Conservation (phyloP, 2,329 filamentous ascomycete genomes). For the Colletotrichum ledebouriae region DNA sequence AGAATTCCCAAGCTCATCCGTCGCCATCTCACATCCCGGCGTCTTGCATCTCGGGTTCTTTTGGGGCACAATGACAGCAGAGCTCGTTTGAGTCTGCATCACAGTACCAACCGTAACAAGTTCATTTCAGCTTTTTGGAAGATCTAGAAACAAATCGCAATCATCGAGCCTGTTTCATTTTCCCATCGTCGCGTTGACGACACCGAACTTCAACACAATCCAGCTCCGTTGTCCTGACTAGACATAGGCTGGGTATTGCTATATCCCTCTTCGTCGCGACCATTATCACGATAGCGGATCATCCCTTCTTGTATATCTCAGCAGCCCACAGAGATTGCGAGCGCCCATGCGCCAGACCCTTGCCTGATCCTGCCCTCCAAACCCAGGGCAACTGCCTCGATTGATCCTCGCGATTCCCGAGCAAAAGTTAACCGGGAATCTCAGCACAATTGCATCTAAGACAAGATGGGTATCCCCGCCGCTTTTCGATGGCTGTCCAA, state of each 20-base stretch:
- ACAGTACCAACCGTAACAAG: background rate
- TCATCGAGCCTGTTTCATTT: background rate
- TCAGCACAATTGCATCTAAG: background rate
- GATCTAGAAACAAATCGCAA: too few species aligned
- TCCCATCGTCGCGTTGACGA: background rate
- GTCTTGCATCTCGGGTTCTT: too few species aligned
- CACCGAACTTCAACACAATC: background rate
- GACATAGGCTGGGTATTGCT: too few species aligned
- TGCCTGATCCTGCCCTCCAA: background rate
- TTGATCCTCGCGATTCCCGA: background rate
- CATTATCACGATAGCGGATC: too few species aligned
- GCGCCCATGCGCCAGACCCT: constrained; percentile 9
- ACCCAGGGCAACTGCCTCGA: background rate
- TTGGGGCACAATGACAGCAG: too few species aligned
- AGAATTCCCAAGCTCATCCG: background rate
- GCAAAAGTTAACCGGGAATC: background rate
- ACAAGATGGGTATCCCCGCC: constrained; percentile 89
- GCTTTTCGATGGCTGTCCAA: constrained; percentile 96
- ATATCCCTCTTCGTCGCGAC: too few species aligned
- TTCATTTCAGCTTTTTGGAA: too few species aligned
- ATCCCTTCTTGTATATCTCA: background rate
- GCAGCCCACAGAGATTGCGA: background rate
- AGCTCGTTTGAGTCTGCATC: background rate
- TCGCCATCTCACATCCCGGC: background rate
- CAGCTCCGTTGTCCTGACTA: background rate